Percentiles rank a stretch among this genome's conserved stretches.
These are phyloP conservation scores for Coemansia erecta DNA, from an alignment of 192 early-diverging fungal genomes.

Conservation along the genomic window DNA sequence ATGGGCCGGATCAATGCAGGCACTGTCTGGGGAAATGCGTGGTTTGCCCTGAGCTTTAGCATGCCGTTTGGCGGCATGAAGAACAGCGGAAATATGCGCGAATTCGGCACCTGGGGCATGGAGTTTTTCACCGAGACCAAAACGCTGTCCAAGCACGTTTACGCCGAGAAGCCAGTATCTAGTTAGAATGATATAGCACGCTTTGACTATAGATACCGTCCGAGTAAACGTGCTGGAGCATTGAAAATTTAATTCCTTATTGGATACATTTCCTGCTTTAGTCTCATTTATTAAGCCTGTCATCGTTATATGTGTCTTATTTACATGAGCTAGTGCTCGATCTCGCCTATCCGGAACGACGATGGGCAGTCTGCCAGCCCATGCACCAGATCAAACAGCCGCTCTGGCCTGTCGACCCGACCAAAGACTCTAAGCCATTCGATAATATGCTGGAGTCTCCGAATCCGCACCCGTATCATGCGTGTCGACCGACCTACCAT, in stretches of 20 bases:
- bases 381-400: constrained; percentile 25
- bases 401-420: constrained; percentile 8
- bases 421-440: constrained; percentile 23
- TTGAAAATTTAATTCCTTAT: no score
- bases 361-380: constrained; percentile 25
- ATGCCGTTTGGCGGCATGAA: constrained; percentile 81
- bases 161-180: neutral
- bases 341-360: constrained; percentile 8
- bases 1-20: constrained; percentile 65
- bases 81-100: constrained; percentile 56
- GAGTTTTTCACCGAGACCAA: constrained; percentile 67
- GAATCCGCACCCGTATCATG: constrained; percentile 9
- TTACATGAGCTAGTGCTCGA: neutral
- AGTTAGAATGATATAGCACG: neutral
- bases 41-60: constrained; percentile 64
- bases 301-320: no score
- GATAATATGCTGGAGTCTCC: constrained; percentile 7
- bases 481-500: constrained; percentile 6
- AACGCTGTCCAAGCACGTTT: constrained; percentile 9
- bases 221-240: no score
- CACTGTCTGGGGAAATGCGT: constrained; percentile 78
- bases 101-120: constrained; percentile 59
- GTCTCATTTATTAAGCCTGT: no score
- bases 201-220: neutral
- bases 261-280: no score